Evolutionary conservation across 139 green algal genomes (phyloP), one percentile per base, ranked within the genome.

Genomic region (Klebsormidium nitens): DNA sequence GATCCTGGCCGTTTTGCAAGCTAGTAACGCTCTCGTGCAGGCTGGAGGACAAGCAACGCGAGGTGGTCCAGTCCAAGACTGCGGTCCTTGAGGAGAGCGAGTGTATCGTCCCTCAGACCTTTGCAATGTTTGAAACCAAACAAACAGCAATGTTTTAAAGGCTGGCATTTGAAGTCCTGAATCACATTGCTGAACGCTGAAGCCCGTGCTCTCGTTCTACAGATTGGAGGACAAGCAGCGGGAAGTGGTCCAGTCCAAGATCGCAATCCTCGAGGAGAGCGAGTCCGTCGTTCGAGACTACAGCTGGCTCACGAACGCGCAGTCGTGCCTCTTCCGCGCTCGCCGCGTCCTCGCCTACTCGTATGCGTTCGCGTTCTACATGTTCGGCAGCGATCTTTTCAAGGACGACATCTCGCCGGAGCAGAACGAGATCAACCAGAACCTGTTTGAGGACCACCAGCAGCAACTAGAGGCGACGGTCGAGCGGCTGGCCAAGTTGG

Each of bases 391-490:
- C 42, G 72, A 79, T 32, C 82, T 88, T 71, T 95, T 89, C 66
- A 40, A 56, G 38, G 83, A 87, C 3, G 87, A 93, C 59, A 87
- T 95, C 69, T 82, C 55, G 0, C 56, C 78, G 1, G 72, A 84
- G 48, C 68, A 89, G 67, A 91, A 90, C 74, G 67, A 61, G 36
- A 76, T 89, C 69, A 92, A 94, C 63, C 84, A 93, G 79, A 75
- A 87, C 47, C 81, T 96, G 49, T 96, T 96, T 80, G 90, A 96
- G 79, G 87, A 96, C 77, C 84, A 89, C 50, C 90, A 96, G 79
- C 74, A 88, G 75, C 77, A 81, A 52, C 70, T 95, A 35, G 87
- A 88, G 71, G 36, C 19, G 1, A 86, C 87, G 80, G 87, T 91
- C 38, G 70, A 63, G 67, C 28, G 47, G 29, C 28, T 76, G 14